These are phyloP conservation scores for Musa balbisiana DNA, from an alignment of 202 grass and related monocot species.

Conservation along the genomic window DNA sequence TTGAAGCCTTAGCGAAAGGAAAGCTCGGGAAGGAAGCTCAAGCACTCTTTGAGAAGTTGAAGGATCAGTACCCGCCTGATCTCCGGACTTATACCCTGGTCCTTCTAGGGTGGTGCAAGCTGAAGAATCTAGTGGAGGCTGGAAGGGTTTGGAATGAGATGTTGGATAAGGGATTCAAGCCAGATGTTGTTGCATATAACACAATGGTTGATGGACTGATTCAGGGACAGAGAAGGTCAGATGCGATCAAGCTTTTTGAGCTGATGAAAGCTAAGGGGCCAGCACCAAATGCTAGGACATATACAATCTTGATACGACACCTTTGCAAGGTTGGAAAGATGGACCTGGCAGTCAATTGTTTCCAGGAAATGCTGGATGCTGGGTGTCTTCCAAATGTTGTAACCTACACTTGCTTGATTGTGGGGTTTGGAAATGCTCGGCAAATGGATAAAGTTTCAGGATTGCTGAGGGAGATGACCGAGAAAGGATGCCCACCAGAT, in stretches of 20 bases:
- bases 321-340: conserved; percentile 77
- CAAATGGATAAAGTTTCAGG: conserved; percentile 64
- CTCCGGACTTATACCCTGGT: conserved; percentile 62
- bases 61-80: conserved; percentile 35
- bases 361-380: conserved; percentile 53
- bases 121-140: conserved; percentile 65
- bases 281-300: conserved; percentile 61
- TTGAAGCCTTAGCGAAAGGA: conserved; percentile 46
- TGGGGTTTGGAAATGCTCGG: conserved; percentile 68
- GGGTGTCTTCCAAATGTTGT: conserved; percentile 38
- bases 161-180: conserved; percentile 58
- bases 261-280: conserved; percentile 90
- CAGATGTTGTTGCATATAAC: conserved; percentile 61
- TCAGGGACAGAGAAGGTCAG: conserved; percentile 52
- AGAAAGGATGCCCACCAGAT: conserved; percentile 59
- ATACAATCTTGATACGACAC: conserved; percentile 59
- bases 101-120: conserved; percentile 64
- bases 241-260: conserved; percentile 81
- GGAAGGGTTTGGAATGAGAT: conserved; percentile 79
- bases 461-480: conserved; percentile 54
- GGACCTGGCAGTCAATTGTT: conserved; percentile 56
- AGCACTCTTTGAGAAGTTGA: conserved; percentile 61
- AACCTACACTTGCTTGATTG: conserved; percentile 76
- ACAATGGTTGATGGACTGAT: conserved; percentile 75
- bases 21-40: conserved; percentile 67